phyloP scores from a whole-genome alignment of 2,329 filamentous ascomycete genomes.

The Mycocentrospora acerina region DNA sequence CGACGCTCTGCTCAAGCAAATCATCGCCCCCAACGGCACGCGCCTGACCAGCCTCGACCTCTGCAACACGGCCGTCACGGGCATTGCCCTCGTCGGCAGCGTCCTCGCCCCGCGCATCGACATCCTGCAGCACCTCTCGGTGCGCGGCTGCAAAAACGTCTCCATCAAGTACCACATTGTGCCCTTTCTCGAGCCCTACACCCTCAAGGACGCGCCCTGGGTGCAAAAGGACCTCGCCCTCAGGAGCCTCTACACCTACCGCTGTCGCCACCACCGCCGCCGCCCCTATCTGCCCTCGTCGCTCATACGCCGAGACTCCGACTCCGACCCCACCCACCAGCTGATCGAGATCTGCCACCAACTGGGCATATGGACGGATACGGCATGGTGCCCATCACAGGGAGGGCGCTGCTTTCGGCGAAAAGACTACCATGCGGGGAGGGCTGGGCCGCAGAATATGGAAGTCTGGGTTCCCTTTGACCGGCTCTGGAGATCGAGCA shows the following conservation, averaged over 20 bases:
- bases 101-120: slow-evolving; percentile 57
- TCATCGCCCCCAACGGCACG: slow-evolving; percentile 58
- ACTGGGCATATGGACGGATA: slow-evolving; percentile 62
- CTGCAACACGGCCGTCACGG: slow-evolving; percentile 62
- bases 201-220: slow-evolving; percentile 45
- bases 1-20: slow-evolving; percentile 58
- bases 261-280: slow-evolving; percentile 63
- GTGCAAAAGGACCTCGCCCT: slow-evolving; percentile 52
- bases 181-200: slow-evolving; percentile 53
- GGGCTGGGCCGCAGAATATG: slow-evolving; percentile 55
- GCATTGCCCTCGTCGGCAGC: slow-evolving; percentile 56
- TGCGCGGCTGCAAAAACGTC: slow-evolving; percentile 65
- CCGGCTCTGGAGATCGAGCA: slow-evolving; percentile 60
- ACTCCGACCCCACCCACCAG: slow-evolving; percentile 62
- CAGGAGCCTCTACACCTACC: slow-evolving; percentile 62
- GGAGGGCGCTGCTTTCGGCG: slow-evolving; percentile 58
- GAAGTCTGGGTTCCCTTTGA: slow-evolving; percentile 66
- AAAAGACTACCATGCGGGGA: slow-evolving; percentile 58
- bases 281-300: slow-evolving; percentile 61
- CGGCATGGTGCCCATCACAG: slow-evolving; percentile 62
- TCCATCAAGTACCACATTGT: slow-evolving; percentile 66
- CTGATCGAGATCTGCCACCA: slow-evolving; percentile 61
- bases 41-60: slow-evolving; percentile 59
- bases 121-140: slow-evolving; percentile 60
- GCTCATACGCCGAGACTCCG: slow-evolving; percentile 57